Evolutionary conservation across 1,284 basidiomycete species (phyloP), one percentile per base, ranked within the genome.

Genomic region (Somion occarium): DNA sequence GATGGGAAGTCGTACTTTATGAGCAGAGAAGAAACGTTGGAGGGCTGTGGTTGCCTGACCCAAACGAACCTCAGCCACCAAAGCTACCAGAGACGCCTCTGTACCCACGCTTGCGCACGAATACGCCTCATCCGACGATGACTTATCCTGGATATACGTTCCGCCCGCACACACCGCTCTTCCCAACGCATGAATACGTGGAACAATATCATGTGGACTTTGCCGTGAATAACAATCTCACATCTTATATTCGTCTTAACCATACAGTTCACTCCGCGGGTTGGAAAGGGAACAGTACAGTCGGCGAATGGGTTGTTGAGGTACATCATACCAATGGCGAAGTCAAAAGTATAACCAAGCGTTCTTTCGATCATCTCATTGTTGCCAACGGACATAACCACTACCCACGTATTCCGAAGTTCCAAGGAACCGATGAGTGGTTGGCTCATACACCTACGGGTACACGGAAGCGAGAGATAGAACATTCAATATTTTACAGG

Each of bases 401-500:
- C 55, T 71, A 75, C 54, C 80, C 81, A 1, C 66, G 68, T 15
- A 65, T 73, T 2, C 73, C 73, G 1, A 54, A 56, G 2, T 80
- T 76, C 69, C 61, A 59, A 12, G 80, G 79, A 0, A 71, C 75
- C 45, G 69, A 75, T 3, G 67, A 66, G 3, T 82, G 80, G 80
- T 57, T 79, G 12, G 60, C 56, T 12, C 62, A 60, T 27, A 60
- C 59, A 3, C 58, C 63, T 2, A 30, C 54, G 2, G 66, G 65
- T 5, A 50, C 51, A 3, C 59, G 60, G 1, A 54, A 55, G 46
- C 64, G 72, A 20, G 67, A 74, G 54, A 70, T 80, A 2, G 34
- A 76, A 19, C 80, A 82, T 59, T 76, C 78, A 2, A 68, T 80
- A n/a, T 82, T 72, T 61, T 82, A 79, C 59, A 73, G 79, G 26